Evolutionary conservation across 31 red algal genomes (phyloP), one percentile per base, ranked within the genome.

Genomic region (Bonnemaisonia californica): DNA sequence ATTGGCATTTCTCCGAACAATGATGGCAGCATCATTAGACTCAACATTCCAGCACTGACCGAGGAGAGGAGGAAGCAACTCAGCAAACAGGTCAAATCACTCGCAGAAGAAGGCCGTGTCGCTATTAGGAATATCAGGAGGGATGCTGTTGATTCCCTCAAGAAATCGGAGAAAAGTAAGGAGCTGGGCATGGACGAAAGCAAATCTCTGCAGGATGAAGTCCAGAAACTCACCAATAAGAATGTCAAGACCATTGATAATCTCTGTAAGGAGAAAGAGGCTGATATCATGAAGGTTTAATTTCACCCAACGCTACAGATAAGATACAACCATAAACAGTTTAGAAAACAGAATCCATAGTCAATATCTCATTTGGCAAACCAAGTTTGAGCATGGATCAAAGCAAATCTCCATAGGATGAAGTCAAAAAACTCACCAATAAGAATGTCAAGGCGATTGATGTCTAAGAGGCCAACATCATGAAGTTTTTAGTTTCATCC

Each of bases 221-320:
- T 96, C 62, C 87, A 92, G 37, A 99, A 99, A 69, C 58, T 99
- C 33, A 96, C 93, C 2, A 87, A 99, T 35, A 91, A 94, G 76
- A 88, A 91, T 70, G 89, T 94, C 63, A 88, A 86, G 41, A 70
- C 78, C 37, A 66, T 99, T 54, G 97, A 99, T 41, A 58, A 89
- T 11, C 57, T 89, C 41, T 47, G 85, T 27, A 85, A 89, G 45
- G 71, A 79, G 65, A 99, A 99, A 42, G 97, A 99, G 60, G 81
- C 95, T 28, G 97, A 99, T n/a, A 92, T 99, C 57, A 89, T 96
- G 91, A 96, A 80, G 64, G 85, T 99, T 26, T 99, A 94, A 70
- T 54, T 22, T 3, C 26, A 34, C 21, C 45, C 7, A 21, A 35
- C 9, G 5, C 45, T 51, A 11, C 16, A 51, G 7, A 51, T 51